Base-by-base conservation (phyloP, 2,329 filamentous ascomycete species). In the Ophiocordyceps camponoti-leonardi region DNA sequence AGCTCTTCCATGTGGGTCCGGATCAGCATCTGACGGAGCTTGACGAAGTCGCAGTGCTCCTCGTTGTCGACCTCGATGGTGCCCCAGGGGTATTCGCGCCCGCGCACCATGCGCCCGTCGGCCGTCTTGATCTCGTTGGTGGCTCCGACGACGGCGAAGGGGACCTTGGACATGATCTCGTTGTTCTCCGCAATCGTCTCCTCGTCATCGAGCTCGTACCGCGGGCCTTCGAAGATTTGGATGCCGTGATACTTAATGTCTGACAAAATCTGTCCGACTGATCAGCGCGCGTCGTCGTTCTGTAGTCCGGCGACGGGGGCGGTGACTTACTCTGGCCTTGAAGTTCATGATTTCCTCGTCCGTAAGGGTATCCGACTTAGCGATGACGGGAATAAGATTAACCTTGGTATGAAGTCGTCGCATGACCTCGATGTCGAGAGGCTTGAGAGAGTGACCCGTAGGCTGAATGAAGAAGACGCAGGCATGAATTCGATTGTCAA, bases 1-100 rank as follows among this genome's bases (percentile, higher is more conserved):
- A 98, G 86, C 72, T 98, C 92, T 66, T 98, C 92, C 92, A 98
- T 98, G 77, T 98, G 92, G 47, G 92, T 98, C 65, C 92, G 85
- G 72, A 98, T 96, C 55, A 98, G 80, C 92, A 98, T 98, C 69
- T 98, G 92, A 66, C 92, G 87, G 50, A 98, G 81, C 80, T 98
- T 98, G 68, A 96, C 92, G 55, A 98, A 98, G 70, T 98, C 92
- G 62, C 92, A 98, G 74, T 98, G 92, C 67, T 98, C 92, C 76
- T 98, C 92, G 65, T 98, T 98, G 69, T 98, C 92, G 52, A 98
- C 92, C 69, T 98, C 92, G 54, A 98, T 95, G 57, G 92, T 80
- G 70, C 92, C 92, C 92, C 92, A 98, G 16, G 92, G 92, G 70
- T 96, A 96, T 57, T 84, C 79, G 68, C 92, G 90, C 52, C 92